Conservation (phyloP, 140 eudicot species). For the Senecio squalidus region DNA sequence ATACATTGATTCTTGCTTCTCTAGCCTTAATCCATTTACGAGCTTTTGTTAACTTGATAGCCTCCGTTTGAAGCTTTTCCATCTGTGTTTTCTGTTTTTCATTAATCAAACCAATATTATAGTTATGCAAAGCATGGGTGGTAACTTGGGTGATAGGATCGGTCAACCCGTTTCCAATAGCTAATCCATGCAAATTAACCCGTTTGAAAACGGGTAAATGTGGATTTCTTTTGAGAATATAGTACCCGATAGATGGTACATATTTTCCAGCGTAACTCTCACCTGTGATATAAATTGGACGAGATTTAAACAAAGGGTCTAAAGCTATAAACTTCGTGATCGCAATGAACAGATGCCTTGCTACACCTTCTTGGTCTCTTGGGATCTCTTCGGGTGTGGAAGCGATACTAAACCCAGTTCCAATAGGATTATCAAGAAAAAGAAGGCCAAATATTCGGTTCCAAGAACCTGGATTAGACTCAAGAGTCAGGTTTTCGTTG, state of each 20-base stretch:
- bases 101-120: constrained; percentile 60
- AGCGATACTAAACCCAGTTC: constrained; percentile 86
- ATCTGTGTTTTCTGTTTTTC: constrained; percentile 50
- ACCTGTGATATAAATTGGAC: constrained; percentile 42
- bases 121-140: constrained; percentile 72
- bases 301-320: constrained; percentile 28
- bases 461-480: constrained; percentile 73
- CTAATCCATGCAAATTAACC: constrained; percentile 68
- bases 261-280: constrained; percentile 57
- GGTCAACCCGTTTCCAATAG: constrained; percentile 81
- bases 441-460: constrained; percentile 66
- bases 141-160: constrained; percentile 65
- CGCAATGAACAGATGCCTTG: constrained; percentile 33
- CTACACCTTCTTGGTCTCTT: constrained; percentile 31
- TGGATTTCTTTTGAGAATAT: constrained; percentile 27
- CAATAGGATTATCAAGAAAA: constrained; percentile 83
- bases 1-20: constrained; percentile 35
- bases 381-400: constrained; percentile 40
- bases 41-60: constrained; percentile 16
- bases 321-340: constrained; percentile 26
- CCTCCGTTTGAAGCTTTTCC: constrained; percentile 50
- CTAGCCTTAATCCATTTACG: constrained; percentile 73
- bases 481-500: constrained; percentile 30
- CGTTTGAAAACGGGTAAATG: constrained; percentile 10
- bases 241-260: constrained; percentile 39